Percentiles rank a stretch among this genome's conserved stretches.
phyloP scores from a whole-genome alignment of 495 filamentous ascomycete species.

The Zalerion maritima region DNA sequence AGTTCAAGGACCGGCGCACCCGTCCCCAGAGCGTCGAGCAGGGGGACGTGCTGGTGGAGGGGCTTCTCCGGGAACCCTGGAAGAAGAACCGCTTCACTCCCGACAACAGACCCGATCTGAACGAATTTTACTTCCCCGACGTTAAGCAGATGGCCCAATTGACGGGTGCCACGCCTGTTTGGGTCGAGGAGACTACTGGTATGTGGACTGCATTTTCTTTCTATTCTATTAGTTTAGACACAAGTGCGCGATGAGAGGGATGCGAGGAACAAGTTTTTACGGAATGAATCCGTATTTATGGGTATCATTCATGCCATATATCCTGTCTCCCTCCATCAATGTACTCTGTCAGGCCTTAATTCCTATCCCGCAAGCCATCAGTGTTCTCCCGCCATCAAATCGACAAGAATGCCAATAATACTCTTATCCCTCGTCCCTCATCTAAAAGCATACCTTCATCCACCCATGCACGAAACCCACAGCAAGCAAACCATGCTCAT shows the following conservation, averaged over 20 bases:
- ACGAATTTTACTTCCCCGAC: constrained; percentile 90
- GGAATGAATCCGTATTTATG: no score
- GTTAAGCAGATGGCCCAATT: constrained; percentile 82
- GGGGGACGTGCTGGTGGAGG: constrained; percentile 63
- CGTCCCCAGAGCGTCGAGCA: constrained; percentile 44
- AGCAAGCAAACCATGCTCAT: no score
- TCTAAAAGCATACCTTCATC: no score
- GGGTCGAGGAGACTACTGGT: constrained; percentile 96
- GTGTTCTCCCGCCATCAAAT: no score
- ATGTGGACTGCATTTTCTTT: constrained; percentile 8
- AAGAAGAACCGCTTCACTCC: constrained; percentile 97
- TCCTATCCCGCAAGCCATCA: constrained; percentile 6
- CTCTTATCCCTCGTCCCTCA: neutral
- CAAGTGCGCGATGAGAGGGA: no score
- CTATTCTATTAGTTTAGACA: neutral
- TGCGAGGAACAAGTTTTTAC: no score
- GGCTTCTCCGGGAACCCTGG: constrained; percentile 77
- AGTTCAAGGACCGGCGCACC: constrained; percentile 44
- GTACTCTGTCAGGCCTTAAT: constrained; percentile 3
- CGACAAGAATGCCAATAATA: no score
- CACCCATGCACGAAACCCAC: no score
- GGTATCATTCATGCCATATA: neutral
- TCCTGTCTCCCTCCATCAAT: neutral
- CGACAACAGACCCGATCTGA: constrained; percentile 63
- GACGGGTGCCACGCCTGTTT: constrained; percentile 73